These are phyloP conservation scores for Gigaspora rosea DNA, from an alignment of 192 early-diverging fungal genomes.

Conservation along the genomic window DNA sequence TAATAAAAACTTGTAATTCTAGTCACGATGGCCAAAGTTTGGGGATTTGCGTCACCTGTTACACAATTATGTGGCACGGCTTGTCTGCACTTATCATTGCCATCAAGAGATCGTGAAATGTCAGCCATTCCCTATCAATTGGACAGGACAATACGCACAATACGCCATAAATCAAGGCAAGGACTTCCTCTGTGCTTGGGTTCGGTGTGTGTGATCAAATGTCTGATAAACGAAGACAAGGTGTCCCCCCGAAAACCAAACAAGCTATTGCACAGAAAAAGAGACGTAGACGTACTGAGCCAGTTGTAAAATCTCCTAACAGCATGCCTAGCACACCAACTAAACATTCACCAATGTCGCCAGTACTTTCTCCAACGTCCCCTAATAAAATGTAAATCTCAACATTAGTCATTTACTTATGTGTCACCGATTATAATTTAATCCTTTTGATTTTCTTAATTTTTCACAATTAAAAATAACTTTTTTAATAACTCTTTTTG, in stretches of 20 bases:
- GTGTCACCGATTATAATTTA: too few species aligned
- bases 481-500: too few species aligned
- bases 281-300: conserved; percentile 22
- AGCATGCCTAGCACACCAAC: not conserved
- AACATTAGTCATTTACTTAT: not conserved
- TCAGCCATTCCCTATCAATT: not conserved
- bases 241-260: conserved; percentile 23
- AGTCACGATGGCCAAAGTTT: too few species aligned
- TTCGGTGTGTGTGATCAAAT: conserved; percentile 3
- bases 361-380: conserved; percentile 11
- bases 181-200: not conserved
- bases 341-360: not conserved
- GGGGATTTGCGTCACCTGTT: too few species aligned
- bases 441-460: too few species aligned
- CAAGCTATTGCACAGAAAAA: conserved; percentile 31
- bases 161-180: conserved; percentile 1
- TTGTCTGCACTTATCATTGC: not conserved
- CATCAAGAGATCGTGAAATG: conserved; percentile 2
- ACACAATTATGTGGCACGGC: not conserved
- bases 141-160: not conserved
- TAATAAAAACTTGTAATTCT: too few species aligned
- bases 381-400: conserved; percentile 21
- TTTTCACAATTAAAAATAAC: too few species aligned
- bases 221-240: conserved; percentile 34
- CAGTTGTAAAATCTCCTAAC: not conserved